Conservation (phyloP, 148 eudicot species). For the Arctostaphylos glauca region DNA sequence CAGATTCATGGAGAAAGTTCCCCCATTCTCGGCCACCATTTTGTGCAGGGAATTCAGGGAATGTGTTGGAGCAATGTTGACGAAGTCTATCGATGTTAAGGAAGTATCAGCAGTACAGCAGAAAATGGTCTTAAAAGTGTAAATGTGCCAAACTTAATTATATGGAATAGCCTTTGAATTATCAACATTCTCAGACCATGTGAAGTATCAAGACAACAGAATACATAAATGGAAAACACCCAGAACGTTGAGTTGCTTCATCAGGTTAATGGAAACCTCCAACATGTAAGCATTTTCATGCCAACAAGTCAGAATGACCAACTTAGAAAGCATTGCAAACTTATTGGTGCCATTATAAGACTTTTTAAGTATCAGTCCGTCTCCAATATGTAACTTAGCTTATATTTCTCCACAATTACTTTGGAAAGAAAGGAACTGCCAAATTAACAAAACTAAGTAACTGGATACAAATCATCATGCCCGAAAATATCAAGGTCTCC, state of each 20-base stretch:
- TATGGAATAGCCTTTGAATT: not conserved
- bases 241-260: not conserved
- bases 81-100: conserved; percentile 60
- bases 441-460: not conserved
- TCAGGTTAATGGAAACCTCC: not conserved
- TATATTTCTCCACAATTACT: not conserved
- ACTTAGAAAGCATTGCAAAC: not conserved
- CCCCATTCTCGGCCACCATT: conserved; percentile 89
- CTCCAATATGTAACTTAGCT: too few species aligned
- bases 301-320: not conserved
- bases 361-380: not conserved
- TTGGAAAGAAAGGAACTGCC: conserved; percentile 5
- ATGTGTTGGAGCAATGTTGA: conserved; percentile 59
- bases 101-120: conserved; percentile 6
- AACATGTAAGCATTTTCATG: not conserved
- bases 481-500: conserved; percentile 62
- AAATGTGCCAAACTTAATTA: not conserved
- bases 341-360: not conserved
- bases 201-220: not conserved
- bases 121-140: not conserved
- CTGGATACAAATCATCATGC: conserved; percentile 75
- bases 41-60: conserved; percentile 72
- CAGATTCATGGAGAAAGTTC: conserved; percentile 89
- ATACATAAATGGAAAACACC: not conserved
- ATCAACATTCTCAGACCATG: not conserved